Base-by-base conservation (phyloP, 805 yeast species). In the Saccharomyces cerevisiae region DNA sequence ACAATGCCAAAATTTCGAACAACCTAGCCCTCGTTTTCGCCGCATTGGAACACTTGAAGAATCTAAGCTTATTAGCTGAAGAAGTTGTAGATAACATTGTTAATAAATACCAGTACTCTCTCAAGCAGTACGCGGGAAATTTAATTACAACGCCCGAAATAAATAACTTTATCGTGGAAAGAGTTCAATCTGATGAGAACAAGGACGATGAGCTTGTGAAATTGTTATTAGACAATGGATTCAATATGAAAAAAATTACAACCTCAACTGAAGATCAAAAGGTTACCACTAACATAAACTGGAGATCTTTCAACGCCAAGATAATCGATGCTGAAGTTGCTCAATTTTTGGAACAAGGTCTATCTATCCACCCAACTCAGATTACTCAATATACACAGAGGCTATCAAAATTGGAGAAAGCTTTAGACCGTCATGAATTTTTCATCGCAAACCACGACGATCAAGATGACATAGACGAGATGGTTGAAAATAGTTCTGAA, bases 281-380 rank as follows among this genome's bases (percentile, higher is more conserved):
- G 3, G 62, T 79, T 28, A 68, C 78, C 5, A 79, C 78, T 49
- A 75, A 74, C 41, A 70, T 86, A 26, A 62, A 75, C 51, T 84
- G 86, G 80, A 73, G 89, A 59, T 73, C 77, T 21, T 83, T 83
- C 66, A 71, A 76, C 9, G 96, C 96, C 0, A 64, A 65, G 5
- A 73, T 91, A 26, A 73, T 76, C 57, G 88, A 88, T 59, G 85
- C 88, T 51, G 89, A 88, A 56, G 75, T 89, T 48, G 87, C 95
- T 0, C 79, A 78, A 63, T 72, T 77, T 47, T 73, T 87, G 46
- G 74, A 77, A 70, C 71, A 73, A 49, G 76, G 76, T 5, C 62
- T 64, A 5, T 57, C 55, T 6, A 68, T 73, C 24, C 68, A 69
- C 13, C 61, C 73, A 17, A 59, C 61, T 2, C 76, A 76, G 47